phyloP scores from a whole-genome alignment of 768 basidiomycete genomes.

The Pisolithus albus region DNA sequence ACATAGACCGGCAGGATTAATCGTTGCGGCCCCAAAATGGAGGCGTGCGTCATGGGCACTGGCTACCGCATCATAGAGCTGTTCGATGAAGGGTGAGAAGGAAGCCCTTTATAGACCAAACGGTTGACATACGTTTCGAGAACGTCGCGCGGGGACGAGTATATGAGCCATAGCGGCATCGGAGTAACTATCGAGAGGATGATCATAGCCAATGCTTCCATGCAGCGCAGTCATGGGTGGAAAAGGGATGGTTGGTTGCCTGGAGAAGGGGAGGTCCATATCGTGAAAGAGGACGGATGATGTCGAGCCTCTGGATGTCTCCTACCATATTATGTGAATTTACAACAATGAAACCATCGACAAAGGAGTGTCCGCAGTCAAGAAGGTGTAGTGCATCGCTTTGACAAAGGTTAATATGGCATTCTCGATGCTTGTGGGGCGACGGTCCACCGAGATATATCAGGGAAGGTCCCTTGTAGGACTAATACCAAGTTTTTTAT shows the following conservation, averaged over 20 bases:
- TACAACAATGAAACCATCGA: too few species aligned
- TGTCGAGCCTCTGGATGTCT: neutral
- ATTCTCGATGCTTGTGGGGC: too few species aligned
- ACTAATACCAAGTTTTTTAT: too few species aligned
- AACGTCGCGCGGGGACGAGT: conserved; percentile 8
- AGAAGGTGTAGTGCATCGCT: too few species aligned
- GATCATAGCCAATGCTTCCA: conserved; percentile 16
- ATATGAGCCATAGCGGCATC: conserved; percentile 14
- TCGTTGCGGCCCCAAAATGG: conserved; percentile 3
- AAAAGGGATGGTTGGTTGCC: conserved; percentile 1
- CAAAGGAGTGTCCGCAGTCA: too few species aligned
- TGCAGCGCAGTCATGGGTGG: conserved; percentile 7
- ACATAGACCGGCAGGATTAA: conserved; percentile 4
- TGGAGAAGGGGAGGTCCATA: neutral
- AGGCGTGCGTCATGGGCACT: conserved; percentile 20
- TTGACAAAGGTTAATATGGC: too few species aligned
- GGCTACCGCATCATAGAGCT: conserved; percentile 28
- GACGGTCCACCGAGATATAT: too few species aligned
- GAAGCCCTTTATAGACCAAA: neutral
- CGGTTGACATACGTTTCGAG: conserved; percentile 12
- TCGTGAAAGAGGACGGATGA: neutral
- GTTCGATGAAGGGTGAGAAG: neutral
- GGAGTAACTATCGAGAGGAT: conserved; percentile 20
- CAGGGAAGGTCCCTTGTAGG: too few species aligned
- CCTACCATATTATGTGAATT: too few species aligned